Percentiles rank a stretch among this genome's conserved stretches.
Conservation (phyloP, 2,329 filamentous ascomycete genomes). For the Diaporthe humulicola region DNA sequence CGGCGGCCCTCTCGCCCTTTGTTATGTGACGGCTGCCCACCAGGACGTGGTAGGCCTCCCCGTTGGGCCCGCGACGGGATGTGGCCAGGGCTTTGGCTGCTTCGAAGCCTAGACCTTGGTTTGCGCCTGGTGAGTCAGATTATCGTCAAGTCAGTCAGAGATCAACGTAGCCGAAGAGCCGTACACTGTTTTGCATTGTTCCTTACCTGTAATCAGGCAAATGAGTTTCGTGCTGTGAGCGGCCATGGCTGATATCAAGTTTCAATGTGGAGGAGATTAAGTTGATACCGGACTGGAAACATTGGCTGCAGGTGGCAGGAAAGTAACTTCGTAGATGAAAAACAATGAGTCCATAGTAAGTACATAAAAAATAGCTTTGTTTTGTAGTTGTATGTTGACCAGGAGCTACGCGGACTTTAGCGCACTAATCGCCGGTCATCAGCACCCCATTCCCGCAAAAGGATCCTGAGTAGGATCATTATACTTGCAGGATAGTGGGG, state of each 20-base stretch:
- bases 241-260: background rate
- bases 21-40: slow-evolving; percentile 45
- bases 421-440: background rate
- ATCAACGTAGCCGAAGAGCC: background rate
- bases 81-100: slow-evolving; percentile 43
- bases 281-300: too few species aligned
- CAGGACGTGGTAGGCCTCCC: slow-evolving; percentile 44
- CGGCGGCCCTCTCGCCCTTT: slow-evolving; percentile 44
- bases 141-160: background rate
- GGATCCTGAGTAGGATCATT: background rate
- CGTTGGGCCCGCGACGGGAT: slow-evolving; percentile 23
- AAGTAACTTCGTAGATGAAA: background rate
- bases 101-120: slow-evolving; percentile 46
- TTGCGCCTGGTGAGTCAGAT: background rate
- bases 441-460: background rate
- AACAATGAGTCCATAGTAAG: background rate
- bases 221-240: background rate
- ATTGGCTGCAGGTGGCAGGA: background rate
- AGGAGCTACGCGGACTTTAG: slow-evolving; percentile 24
- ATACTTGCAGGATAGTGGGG: background rate
- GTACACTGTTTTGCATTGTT: background rate
- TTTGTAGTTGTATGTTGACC: background rate
- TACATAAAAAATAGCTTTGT: background rate
- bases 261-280: too few species aligned
- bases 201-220: slow-evolving; percentile 1